Evolutionary conservation across 2,329 filamentous ascomycete genomes (phyloP).

Genomic region (Neofusicoccum parvum): DNA sequence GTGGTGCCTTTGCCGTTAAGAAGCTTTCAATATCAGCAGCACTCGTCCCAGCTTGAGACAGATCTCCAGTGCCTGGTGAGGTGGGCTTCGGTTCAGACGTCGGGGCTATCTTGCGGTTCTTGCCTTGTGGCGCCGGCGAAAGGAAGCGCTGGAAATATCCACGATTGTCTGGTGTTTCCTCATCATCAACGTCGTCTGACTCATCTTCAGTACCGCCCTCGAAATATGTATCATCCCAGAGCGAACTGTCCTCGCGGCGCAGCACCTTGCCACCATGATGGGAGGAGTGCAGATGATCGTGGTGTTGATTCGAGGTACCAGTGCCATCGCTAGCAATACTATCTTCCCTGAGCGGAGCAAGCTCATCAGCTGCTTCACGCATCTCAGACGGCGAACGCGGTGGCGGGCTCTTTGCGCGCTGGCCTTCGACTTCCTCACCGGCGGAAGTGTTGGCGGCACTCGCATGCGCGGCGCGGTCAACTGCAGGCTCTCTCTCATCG

Average conservation of each 20-base stretch:
- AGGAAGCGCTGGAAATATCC: slow-evolving; percentile 39
- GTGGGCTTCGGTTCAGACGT: not conserved
- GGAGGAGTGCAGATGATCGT: slow-evolving; percentile 1
- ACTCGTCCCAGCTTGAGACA: slow-evolving; percentile 35
- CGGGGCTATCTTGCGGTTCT: slow-evolving; percentile 25
- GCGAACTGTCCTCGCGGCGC: slow-evolving; percentile 42
- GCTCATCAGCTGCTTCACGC: slow-evolving; percentile 49
- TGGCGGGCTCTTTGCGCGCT: slow-evolving; percentile 41
- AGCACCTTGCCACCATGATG: not conserved
- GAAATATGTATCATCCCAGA: slow-evolving; percentile 54
- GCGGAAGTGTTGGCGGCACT: slow-evolving; percentile 59
- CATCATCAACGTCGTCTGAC: slow-evolving; percentile 43
- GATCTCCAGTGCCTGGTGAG: slow-evolving; percentile 23
- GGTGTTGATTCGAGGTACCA: slow-evolving; percentile 14
- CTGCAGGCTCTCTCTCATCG: slow-evolving; percentile 67
- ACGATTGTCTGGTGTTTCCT: slow-evolving; percentile 26
- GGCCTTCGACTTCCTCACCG: slow-evolving; percentile 65
- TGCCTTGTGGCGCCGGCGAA: slow-evolving; percentile 31
- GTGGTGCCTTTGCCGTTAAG: not conserved
- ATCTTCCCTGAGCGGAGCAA: slow-evolving; percentile 35
- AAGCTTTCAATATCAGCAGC: slow-evolving; percentile 44
- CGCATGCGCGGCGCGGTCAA: slow-evolving; percentile 68
- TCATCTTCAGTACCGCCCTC: slow-evolving; percentile 51
- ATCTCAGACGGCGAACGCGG: slow-evolving; percentile 51
- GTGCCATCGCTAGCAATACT: slow-evolving; percentile 19